Base-by-base conservation (phyloP, 257 asterid species). In the Scutellaria galericulata region DNA sequence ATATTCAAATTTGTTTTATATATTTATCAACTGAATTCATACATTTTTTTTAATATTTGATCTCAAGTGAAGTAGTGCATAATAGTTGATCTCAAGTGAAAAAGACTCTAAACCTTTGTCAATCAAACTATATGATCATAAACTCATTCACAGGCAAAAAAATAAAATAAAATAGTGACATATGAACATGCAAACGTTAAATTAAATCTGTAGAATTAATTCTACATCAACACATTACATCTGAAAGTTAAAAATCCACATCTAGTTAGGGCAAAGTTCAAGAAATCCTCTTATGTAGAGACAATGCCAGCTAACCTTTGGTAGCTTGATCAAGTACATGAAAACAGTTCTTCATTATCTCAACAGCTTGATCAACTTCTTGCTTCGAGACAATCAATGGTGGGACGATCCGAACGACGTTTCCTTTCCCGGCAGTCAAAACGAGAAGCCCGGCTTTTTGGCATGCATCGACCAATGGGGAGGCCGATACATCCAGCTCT, bases 381-480 rank as follows among this genome's bases (percentile, higher is more conserved):
- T 88, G 78, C 85, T 79, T 83, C 0, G 95, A 82, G 53, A 95
- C 88, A 39, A 87, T 80, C 89, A 95, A 79, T 1, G 99, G 99
- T 0, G 97, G 99, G 47, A 90, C 98, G 18, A 95, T 86, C 83
- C 97, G 79, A 41, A 92, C 88, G 1, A 90, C 91, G 8, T 95
- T 95, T 20, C 98, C 99, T 80, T 92, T 95, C 12, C 98, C 99
- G 0, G 99, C 97, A 1, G 97, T 92, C 72, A 95, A 70, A 35
- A 95, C 76, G 27, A 95, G 96, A 67, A 95, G 98, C 6, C 99
- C 97, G 0, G 90, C 79, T 40, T 82, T 56, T 37, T 77, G 94
- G 74, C 99, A 92, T 0, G 96, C 95, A 20, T 95, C 94, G 7
- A 90, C 96, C 18, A 95, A 78, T 0, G 88, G 84, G 18, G 96